Evolutionary conservation across 176 grass and related monocot genomes (phyloP).

Genomic region (Oryza australiensis): DNA sequence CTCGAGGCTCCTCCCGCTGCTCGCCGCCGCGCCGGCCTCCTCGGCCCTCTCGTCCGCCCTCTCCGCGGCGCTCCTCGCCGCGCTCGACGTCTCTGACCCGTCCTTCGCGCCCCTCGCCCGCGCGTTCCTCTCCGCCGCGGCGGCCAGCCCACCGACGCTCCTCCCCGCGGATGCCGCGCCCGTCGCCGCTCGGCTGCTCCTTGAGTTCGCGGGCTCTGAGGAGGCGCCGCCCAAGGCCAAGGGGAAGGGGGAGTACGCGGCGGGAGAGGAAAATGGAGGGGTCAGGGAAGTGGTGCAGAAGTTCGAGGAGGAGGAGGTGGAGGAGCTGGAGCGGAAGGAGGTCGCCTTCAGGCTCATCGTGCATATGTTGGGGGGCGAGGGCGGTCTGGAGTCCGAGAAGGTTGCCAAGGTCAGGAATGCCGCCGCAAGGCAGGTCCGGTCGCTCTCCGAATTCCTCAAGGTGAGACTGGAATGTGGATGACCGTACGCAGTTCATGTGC

Average conservation of each 20-base stretch:
- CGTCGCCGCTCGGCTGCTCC: conserved; percentile 64
- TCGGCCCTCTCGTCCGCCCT: conserved; percentile 58
- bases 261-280: conserved; percentile 47
- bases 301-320: conserved; percentile 80
- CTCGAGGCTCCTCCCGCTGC: conserved; percentile 60
- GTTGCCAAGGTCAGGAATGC: conserved; percentile 68
- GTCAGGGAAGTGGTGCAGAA: conserved; percentile 52
- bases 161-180: conserved; percentile 47
- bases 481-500: neutral
- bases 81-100: conserved; percentile 48
- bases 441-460: conserved; percentile 92
- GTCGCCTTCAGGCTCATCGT: conserved; percentile 81
- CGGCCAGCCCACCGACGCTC: conserved; percentile 59
- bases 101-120: conserved; percentile 57
- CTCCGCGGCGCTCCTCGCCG: conserved; percentile 52
- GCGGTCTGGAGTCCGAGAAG: conserved; percentile 48
- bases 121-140: conserved; percentile 68
- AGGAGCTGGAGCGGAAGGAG: conserved; percentile 82
- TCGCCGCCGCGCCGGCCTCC: conserved; percentile 46
- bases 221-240: conserved; percentile 57
- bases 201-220: conserved; percentile 54
- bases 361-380: conserved; percentile 62
- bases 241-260: conserved; percentile 71
- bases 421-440: conserved; percentile 78
- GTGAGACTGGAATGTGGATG: conserved; percentile 29